phyloP scores from a whole-genome alignment of 305 asterid species.

The Fraxinus floribunda region DNA sequence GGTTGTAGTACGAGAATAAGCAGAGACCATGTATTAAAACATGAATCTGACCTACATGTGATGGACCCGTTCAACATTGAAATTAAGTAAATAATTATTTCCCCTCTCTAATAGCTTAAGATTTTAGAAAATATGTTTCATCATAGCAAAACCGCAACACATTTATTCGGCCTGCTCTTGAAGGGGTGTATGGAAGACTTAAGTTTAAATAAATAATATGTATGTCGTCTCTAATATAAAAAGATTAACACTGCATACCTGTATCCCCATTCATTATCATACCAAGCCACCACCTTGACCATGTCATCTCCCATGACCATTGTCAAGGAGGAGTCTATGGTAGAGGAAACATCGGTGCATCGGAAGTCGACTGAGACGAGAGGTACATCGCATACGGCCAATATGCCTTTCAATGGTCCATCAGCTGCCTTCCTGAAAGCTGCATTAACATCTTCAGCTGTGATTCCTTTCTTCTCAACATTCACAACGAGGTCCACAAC shows the following conservation, averaged over 20 bases:
- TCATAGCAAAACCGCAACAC: not conserved
- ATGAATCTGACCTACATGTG: not conserved
- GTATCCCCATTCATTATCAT: constrained; percentile 97
- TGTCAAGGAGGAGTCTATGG: constrained; percentile 81
- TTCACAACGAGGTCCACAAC: constrained; percentile 87
- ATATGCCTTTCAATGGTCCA: constrained; percentile 65
- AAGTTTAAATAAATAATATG: not conserved
- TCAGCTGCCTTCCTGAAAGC: constrained; percentile 85
- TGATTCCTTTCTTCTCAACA: constrained; percentile 72
- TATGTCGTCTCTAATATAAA: not conserved
- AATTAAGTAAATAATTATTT: not conserved
- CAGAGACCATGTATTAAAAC: not conserved
- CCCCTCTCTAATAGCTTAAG: not conserved
- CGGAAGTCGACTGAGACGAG: constrained; percentile 87
- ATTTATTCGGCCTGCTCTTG: not conserved
- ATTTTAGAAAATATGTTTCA: not conserved
- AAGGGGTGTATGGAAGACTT: not conserved
- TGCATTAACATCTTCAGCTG: constrained; percentile 76
- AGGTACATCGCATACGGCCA: constrained; percentile 80
- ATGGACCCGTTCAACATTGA: not conserved
- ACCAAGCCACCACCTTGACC: constrained; percentile 97
- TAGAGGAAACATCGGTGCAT: constrained; percentile 72
- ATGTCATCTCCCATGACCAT: constrained; percentile 98
- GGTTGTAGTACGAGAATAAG: not conserved
- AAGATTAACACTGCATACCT: constrained; percentile 42